Conservation (phyloP, 176 grass and related monocot species). For the Olyra latifolia region DNA sequence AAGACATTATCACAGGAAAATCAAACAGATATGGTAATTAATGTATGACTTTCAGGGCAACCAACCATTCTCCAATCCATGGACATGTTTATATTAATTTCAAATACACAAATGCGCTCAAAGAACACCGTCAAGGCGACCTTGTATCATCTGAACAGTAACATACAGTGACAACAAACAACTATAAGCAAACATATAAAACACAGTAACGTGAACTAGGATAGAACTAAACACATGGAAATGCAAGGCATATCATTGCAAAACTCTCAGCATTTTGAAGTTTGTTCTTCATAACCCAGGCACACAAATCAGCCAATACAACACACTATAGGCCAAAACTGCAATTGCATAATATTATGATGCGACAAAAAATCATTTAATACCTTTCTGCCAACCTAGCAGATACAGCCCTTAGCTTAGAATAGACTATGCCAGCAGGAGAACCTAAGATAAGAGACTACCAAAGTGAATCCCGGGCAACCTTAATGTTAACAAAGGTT, state of each 20-base stretch:
- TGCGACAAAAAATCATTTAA: constrained; percentile 12
- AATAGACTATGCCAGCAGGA: constrained; percentile 90
- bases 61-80: background rate
- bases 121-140: background rate
- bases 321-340: constrained; percentile 25
- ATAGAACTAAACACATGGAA: background rate
- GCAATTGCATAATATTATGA: background rate
- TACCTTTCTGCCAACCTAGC: constrained; percentile 76
- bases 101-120: background rate
- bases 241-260: background rate
- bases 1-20: background rate
- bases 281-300: background rate
- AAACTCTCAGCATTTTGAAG: background rate
- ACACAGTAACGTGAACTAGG: background rate
- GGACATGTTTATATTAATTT: background rate
- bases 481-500: constrained; percentile 95
- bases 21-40: background rate
- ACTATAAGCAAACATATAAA: background rate
- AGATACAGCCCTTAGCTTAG: constrained; percentile 81
- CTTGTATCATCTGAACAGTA: background rate
- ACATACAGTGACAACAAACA: background rate
- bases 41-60: background rate
- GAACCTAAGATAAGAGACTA: constrained; percentile 90
- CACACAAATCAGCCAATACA: constrained; percentile 20
- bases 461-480: constrained; percentile 88